A percentile compares a stretch with the other conserved stretches of the same genome.
Conservation (phyloP, 2,329 filamentous ascomycete species). For the Aspergillus viridinutans region DNA sequence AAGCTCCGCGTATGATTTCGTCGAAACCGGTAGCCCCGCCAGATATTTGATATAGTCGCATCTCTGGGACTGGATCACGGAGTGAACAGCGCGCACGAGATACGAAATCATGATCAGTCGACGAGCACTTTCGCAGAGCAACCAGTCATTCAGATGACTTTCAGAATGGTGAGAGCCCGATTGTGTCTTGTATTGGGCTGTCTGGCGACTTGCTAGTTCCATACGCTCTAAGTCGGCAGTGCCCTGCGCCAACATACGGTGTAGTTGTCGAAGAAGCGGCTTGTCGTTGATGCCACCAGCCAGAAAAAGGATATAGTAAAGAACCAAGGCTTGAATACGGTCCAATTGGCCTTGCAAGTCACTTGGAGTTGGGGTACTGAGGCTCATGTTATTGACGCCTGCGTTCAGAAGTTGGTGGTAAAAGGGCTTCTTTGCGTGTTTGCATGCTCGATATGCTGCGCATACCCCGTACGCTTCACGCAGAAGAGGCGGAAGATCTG, state of each 20-base stretch:
- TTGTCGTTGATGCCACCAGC: neutral
- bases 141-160: neutral
- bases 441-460: neutral
- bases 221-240: neutral
- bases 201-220: neutral
- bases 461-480: constrained; percentile 1
- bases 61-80: neutral
- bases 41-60: constrained; percentile 3
- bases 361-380: neutral
- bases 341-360: neutral
- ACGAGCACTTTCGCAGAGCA: neutral
- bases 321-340: neutral
- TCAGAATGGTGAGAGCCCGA: neutral
- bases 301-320: neutral
- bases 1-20: neutral
- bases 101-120: constrained; percentile 2
- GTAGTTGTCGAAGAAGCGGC: neutral
- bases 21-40: constrained; percentile 2
- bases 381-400: neutral
- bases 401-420: neutral
- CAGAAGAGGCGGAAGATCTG: neutral
- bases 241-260: neutral
- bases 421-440: neutral
- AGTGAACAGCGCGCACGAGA: constrained; percentile 1
- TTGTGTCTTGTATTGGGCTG: neutral